Conservation (phyloP, 495 filamentous ascomycete species). For the Jackrogersella multiformis region DNA sequence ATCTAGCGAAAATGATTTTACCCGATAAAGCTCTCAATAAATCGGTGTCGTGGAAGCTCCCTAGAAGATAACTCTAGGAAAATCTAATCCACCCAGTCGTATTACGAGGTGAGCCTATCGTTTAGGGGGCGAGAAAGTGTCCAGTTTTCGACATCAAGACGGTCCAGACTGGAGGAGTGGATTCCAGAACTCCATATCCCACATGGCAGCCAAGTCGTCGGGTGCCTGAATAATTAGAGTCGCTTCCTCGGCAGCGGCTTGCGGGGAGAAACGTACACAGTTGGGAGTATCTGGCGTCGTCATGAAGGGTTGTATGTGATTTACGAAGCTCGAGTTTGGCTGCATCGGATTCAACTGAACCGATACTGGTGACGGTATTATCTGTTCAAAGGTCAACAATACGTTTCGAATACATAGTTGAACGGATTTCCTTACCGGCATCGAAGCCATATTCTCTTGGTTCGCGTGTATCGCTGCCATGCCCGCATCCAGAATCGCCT, state of each 20-base stretch:
- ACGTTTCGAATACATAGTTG: background rate
- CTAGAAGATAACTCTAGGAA: background rate
- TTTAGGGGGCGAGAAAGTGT: background rate
- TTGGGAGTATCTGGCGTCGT: conserved; percentile 28
- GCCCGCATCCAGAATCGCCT: conserved; percentile 43
- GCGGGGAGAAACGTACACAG: conserved; percentile 22
- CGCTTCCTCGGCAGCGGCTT: background rate
- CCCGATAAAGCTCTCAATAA: too few relatives aligned
- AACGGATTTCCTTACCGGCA: conserved; percentile 34
- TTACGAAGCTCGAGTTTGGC: conserved; percentile 27
- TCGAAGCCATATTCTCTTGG: conserved; percentile 42
- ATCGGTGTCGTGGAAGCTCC: too few relatives aligned
- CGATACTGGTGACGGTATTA: conserved; percentile 25
- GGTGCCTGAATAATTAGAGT: conserved; percentile 28
- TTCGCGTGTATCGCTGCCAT: conserved; percentile 38
- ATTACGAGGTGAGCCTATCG: background rate
- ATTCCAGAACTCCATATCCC: conserved; percentile 44
- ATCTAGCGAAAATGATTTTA: too few relatives aligned
- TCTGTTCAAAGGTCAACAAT: conserved; percentile 29
- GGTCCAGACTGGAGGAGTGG: conserved; percentile 20
- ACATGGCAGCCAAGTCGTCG: conserved; percentile 39
- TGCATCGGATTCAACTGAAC: conserved; percentile 29
- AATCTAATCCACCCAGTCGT: background rate
- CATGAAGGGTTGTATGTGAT: conserved; percentile 34
- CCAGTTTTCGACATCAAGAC: conserved; percentile 1